Percentiles rank a stretch among this genome's conserved stretches.
These are phyloP conservation scores for Lachnellula cervina DNA, from an alignment of 2,329 filamentous ascomycete genomes.

Conservation along the genomic window DNA sequence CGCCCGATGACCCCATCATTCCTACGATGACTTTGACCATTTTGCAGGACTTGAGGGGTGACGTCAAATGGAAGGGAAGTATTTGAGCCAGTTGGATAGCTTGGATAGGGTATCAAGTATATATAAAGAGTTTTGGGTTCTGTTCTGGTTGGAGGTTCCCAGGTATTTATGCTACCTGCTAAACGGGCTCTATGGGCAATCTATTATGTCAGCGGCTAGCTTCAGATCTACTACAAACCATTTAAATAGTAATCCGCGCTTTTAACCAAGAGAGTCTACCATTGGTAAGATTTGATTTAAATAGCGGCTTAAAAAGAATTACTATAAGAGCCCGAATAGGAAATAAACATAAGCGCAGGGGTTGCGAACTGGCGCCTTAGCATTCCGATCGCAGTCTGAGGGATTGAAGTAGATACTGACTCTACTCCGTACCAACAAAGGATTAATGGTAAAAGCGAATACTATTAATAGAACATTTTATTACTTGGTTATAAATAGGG, in stretches of 20 bases:
- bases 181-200: too few species aligned
- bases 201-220: not conserved
- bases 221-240: too few species aligned
- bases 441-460: too few species aligned
- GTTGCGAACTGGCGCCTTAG: not conserved
- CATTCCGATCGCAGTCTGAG: not conserved
- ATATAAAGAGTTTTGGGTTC: not conserved
- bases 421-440: too few species aligned
- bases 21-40: constrained; percentile 7
- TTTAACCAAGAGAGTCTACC: too few species aligned
- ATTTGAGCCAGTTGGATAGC: not conserved
- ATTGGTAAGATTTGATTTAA: too few species aligned
- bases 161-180: too few species aligned
- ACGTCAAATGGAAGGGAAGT: not conserved
- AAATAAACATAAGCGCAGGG: not conserved
- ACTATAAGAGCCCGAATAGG: not conserved
- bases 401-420: not conserved
- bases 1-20: constrained; percentile 5
- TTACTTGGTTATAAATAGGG: too few species aligned
- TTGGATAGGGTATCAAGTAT: not conserved
- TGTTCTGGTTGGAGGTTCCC: not conserved
- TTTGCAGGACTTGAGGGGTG: not conserved
- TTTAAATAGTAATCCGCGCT: not conserved
- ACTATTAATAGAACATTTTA: too few species aligned
- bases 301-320: not conserved